Evolutionary conservation across 73 alveolate species (phyloP).

Genomic region (Paramecium biaurelia): DNA sequence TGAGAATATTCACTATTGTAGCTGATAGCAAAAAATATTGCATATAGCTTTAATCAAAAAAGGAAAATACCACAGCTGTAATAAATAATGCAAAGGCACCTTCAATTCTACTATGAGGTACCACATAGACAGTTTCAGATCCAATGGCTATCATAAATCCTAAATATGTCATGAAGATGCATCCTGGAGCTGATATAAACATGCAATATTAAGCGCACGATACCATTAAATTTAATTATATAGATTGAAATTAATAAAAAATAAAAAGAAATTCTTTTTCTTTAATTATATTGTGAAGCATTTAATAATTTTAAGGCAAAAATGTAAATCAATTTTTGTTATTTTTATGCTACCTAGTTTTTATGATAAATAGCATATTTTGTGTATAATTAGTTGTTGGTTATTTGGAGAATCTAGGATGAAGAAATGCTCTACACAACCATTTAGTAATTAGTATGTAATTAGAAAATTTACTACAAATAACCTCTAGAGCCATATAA

Average conservation of each 20-base stretch:
- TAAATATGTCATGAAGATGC: conserved; percentile 6
- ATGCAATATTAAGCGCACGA: conserved; percentile 52
- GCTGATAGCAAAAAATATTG: conserved; percentile 4
- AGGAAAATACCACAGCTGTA: not conserved
- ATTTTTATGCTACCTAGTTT: too few relatives aligned
- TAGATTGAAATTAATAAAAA: not conserved
- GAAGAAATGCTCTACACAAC: not conserved
- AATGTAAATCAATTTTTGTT: not conserved
- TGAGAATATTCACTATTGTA: conserved; percentile 33
- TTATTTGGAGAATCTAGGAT: not conserved
- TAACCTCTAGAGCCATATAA: conserved; percentile 88
- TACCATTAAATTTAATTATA: not conserved
- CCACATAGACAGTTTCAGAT: not conserved
- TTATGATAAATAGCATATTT: not conserved
- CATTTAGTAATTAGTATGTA: too few relatives aligned
- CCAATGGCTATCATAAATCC: conserved; percentile 25
- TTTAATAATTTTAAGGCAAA: not conserved
- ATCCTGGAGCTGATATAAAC: conserved; percentile 48
- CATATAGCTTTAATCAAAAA: not conserved
- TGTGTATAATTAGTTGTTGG: not conserved
- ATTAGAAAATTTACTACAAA: conserved; percentile 72
- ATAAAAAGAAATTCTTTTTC: not conserved
- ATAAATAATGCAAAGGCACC: conserved; percentile 41
- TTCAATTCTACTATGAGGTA: conserved; percentile 9
- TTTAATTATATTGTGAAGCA: not conserved